Conservation (phyloP, 2,329 filamentous ascomycete species). For the Aspergillus ruber region DNA sequence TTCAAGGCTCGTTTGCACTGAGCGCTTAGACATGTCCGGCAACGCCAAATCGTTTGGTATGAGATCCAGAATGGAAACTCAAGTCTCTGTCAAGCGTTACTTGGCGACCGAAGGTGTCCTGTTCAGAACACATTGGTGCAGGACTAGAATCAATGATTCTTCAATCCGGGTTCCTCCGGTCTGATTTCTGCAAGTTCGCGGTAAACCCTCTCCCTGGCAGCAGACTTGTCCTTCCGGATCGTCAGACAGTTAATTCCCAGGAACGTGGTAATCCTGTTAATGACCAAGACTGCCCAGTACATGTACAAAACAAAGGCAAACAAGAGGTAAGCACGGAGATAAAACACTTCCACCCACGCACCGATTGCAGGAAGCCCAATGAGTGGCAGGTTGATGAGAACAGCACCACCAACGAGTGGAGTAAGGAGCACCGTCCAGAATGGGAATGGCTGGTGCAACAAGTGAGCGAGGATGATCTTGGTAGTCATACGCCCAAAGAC, state of each 20-base stretch:
- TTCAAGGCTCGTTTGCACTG: too few species aligned
- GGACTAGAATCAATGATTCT: slow-evolving; percentile 12
- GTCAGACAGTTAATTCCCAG: slow-evolving; percentile 92
- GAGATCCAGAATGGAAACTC: not conserved
- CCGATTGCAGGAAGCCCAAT: slow-evolving; percentile 65
- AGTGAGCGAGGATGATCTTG: slow-evolving; percentile 95
- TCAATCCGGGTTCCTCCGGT: slow-evolving; percentile 9
- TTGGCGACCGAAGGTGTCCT: not conserved
- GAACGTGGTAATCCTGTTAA: slow-evolving; percentile 84
- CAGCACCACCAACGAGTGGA: slow-evolving; percentile 77
- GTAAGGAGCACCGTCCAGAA: slow-evolving; percentile 91
- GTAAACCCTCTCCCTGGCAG: slow-evolving; percentile 29
- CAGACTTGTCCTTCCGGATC: slow-evolving; percentile 48
- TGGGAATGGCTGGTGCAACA: slow-evolving; percentile 89
- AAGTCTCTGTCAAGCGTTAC: not conserved
- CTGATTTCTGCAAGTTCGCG: slow-evolving; percentile 27
- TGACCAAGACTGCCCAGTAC: slow-evolving; percentile 85
- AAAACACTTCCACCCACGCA: slow-evolving; percentile 64
- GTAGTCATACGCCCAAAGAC: slow-evolving; percentile 98
- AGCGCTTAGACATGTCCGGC: too few species aligned
- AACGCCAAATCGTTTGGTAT: too few species aligned
- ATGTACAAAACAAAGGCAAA: slow-evolving; percentile 84
- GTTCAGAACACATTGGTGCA: not conserved
- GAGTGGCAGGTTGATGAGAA: slow-evolving; percentile 74
- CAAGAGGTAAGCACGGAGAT: slow-evolving; percentile 76